Evolutionary conservation across 176 grass and related monocot genomes (phyloP).

Genomic region (Sorghum bicolor): DNA sequence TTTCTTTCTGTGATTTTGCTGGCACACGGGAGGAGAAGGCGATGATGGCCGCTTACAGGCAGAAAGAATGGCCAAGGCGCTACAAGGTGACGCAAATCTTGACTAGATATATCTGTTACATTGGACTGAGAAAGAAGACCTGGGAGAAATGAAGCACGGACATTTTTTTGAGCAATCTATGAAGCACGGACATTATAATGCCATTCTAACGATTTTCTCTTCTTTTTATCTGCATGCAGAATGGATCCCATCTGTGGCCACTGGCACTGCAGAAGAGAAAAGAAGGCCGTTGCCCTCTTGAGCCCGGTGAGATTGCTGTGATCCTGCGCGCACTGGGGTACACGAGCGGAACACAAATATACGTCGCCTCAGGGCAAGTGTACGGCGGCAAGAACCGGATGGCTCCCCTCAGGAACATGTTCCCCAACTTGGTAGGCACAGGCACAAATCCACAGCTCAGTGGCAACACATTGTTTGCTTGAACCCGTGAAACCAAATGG

Average conservation of each 20-base stretch:
- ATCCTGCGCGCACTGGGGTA: constrained; percentile 88
- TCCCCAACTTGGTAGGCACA: constrained; percentile 75
- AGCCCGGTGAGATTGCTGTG: constrained; percentile 84
- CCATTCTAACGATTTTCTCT: background rate
- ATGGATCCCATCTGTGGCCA: constrained; percentile 93
- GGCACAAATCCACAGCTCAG: background rate
- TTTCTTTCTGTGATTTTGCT: constrained; percentile 87
- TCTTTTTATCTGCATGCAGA: constrained; percentile 46
- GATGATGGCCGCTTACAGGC: constrained; percentile 88
- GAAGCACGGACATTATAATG: background rate
- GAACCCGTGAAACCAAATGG: background rate
- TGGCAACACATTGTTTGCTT: background rate
- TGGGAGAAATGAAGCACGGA: background rate
- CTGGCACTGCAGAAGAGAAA: constrained; percentile 88
- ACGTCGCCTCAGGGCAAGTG: constrained; percentile 89
- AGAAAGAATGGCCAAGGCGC: constrained; percentile 96
- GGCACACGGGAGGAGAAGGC: constrained; percentile 69
- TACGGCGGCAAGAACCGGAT: constrained; percentile 93
- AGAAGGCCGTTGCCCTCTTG: constrained; percentile 93
- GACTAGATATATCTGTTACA: background rate
- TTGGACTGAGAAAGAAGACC: background rate
- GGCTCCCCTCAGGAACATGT: constrained; percentile 96
- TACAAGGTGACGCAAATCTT: constrained; percentile 50
- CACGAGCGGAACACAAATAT: constrained; percentile 84
- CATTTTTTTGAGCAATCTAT: too few relatives aligned